phyloP scores from a whole-genome alignment of 768 basidiomycete species.

The Agaricus blazei region DNA sequence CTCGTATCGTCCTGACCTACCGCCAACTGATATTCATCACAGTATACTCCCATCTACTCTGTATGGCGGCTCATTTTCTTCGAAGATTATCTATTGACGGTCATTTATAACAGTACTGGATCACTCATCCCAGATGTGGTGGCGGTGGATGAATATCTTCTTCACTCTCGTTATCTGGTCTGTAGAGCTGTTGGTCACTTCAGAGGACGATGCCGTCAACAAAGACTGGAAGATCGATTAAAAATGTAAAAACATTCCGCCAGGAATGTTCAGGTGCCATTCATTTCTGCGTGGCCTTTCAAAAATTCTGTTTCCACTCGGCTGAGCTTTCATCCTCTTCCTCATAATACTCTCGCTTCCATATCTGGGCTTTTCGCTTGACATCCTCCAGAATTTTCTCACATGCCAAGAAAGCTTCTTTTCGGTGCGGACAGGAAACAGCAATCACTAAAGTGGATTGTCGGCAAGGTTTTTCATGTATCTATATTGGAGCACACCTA shows the following conservation, averaged over 20 bases:
- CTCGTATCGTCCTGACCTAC: conserved; percentile 73
- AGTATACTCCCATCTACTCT: conserved; percentile 80
- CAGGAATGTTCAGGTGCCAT: background rate
- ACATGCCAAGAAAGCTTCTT: conserved; percentile 74
- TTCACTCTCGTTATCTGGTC: conserved; percentile 83
- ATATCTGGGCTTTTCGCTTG: conserved; percentile 79
- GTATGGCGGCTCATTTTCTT: conserved; percentile 38
- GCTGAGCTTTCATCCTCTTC: conserved; percentile 57
- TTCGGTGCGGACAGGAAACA: conserved; percentile 79
- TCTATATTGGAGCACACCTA: conserved; percentile 31
- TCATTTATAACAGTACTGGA: conserved; percentile 56
- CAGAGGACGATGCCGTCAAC: conserved; percentile 59
- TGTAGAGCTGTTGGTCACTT: conserved; percentile 72
- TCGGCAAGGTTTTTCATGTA: background rate
- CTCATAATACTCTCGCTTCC: conserved; percentile 89
- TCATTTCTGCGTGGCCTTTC: conserved; percentile 4
- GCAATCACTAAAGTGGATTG: conserved; percentile 52
- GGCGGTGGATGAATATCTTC: conserved; percentile 89
- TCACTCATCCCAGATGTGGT: conserved; percentile 89
- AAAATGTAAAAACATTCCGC: conserved; percentile 7
- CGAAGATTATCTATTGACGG: background rate
- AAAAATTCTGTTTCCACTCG: conserved; percentile 66
- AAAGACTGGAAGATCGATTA: conserved; percentile 81
- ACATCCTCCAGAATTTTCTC: conserved; percentile 84
- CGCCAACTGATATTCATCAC: conserved; percentile 81